Evolutionary conservation across 805 yeast genomes (phyloP), one percentile per base, ranked within the genome.

Genomic region (Candida tibetensis): DNA sequence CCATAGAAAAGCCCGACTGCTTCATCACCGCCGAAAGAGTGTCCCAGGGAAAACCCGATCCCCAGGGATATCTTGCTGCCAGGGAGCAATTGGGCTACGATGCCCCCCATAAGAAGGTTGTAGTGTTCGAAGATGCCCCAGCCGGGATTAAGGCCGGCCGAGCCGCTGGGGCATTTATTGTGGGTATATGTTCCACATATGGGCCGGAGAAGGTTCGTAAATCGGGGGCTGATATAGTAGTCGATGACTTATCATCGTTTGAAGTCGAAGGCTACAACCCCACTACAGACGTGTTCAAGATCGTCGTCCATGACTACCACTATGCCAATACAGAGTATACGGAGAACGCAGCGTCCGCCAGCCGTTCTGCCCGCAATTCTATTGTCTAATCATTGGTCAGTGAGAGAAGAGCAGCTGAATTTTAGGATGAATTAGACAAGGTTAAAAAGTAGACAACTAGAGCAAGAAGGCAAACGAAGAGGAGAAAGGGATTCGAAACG

Each of bases 91-190:
- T 72, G 48, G 72, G 74, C 17, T 68, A 66, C 49, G 62, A 62
- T 41, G 51, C 44, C 6, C 39, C 57, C 25, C 44, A 49, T 33
- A 57, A 63, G 47, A 66, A 66, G 51, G 71, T 66, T 37, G 81
- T 85, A 28, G 88, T 83, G 34, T 86, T 86, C 55, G 95, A 86
- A 66, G 95, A 86, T 58, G 95, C 95, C 29, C 90, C 89, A 41
- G 90, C 93, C 33, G 95, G 95, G 56, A 79, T 85, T 46, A 64
- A 75, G 51, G 91, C 95, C 25, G 95, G 95, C 55, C 77, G 79
- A 57, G 84, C 74, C 37, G 89, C 93, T 16, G 95, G 90, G 40
- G 88, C 93, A 58, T 72, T 76, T 55, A 82, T 84, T 43, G 79
- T 86, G 51, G 95, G 95, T 57, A 82, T 86, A 61, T 83, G 90